phyloP scores from a whole-genome alignment of 805 yeast species.

The Yamadazyma insecticola region DNA sequence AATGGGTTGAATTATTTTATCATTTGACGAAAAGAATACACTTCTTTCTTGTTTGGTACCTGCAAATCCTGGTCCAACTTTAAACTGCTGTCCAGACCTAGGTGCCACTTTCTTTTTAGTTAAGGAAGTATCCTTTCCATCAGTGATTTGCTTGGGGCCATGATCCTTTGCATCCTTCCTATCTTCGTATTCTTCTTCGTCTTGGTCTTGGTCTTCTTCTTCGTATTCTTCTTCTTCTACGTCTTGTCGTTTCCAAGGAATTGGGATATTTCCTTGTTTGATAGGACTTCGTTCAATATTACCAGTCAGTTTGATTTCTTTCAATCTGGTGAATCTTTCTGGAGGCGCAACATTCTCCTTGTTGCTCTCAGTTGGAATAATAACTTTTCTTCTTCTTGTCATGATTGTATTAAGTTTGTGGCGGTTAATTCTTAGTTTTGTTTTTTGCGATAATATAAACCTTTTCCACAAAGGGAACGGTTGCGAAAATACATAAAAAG shows the following conservation, averaged over 20 bases:
- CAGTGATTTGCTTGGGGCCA: not conserved
- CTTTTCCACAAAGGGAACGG: no score
- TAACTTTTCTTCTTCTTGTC: no score
- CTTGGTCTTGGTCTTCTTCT: not conserved
- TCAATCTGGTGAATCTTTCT: no score
- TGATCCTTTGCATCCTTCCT: not conserved
- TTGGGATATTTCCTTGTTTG: no score
- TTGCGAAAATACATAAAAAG: no score
- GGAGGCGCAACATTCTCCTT: no score
- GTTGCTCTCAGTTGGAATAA: no score
- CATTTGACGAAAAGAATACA: slow-evolving; percentile 8
- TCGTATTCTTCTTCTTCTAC: not conserved
- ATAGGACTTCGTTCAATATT: no score
- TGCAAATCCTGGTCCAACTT: slow-evolving; percentile 58
- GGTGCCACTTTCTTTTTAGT: slow-evolving; percentile 46
- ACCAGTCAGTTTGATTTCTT: not conserved
- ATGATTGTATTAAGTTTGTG: no score
- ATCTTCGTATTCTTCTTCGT: not conserved
- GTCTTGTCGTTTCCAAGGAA: not conserved
- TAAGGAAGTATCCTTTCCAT: no score
- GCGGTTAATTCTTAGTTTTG: no score
- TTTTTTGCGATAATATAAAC: no score
- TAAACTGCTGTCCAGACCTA: slow-evolving; percentile 59
- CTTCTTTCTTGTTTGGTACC: slow-evolving; percentile 19
- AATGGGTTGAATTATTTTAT: slow-evolving; percentile 30